phyloP scores from a whole-genome alignment of 352 stramenopile genomes.

The Chrysophaeum taylorii region DNA sequence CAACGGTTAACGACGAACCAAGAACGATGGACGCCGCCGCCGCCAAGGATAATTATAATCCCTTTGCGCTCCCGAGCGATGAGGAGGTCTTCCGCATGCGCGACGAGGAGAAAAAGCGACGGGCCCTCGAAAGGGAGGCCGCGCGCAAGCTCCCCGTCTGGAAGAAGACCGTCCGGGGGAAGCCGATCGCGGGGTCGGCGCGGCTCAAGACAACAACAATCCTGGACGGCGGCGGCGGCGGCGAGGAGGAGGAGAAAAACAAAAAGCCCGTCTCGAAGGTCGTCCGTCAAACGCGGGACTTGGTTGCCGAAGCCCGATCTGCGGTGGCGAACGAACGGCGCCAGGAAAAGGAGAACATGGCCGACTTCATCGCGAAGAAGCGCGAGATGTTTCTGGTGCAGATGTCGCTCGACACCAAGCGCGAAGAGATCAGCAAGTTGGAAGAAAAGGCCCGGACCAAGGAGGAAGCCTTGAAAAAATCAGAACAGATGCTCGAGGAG shows the following conservation, averaged over 20 bases:
- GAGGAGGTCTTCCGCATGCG: conserved; percentile 84
- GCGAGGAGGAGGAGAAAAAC: conserved; percentile 33
- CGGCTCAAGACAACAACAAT: conserved; percentile 19
- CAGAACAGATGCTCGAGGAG: conserved; percentile 86
- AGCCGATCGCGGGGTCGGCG: conserved; percentile 38
- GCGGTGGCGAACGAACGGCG: conserved; percentile 45
- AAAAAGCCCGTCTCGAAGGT: conserved; percentile 23
- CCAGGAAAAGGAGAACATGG: conserved; percentile 85
- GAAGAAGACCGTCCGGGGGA: conserved; percentile 59
- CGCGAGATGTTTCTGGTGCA: conserved; percentile 89
- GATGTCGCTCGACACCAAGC: conserved; percentile 88
- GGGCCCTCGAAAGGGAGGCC: conserved; percentile 56
- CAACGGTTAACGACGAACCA: too few species aligned
- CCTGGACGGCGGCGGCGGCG: conserved; percentile 11
- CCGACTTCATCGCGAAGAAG: conserved; percentile 89
- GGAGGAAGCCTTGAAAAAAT: conserved; percentile 84
- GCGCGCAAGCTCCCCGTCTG: conserved; percentile 64
- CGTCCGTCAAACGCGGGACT: not conserved
- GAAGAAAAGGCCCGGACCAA: conserved; percentile 88
- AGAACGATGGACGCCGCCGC: too few species aligned
- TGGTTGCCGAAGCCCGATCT: conserved; percentile 7
- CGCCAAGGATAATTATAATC: conserved; percentile 51
- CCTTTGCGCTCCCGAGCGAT: conserved; percentile 79
- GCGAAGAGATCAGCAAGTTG: conserved; percentile 87
- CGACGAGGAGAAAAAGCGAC: conserved; percentile 71